Conservation (phyloP, 106 monocot species). For the Chionographis japonica region DNA sequence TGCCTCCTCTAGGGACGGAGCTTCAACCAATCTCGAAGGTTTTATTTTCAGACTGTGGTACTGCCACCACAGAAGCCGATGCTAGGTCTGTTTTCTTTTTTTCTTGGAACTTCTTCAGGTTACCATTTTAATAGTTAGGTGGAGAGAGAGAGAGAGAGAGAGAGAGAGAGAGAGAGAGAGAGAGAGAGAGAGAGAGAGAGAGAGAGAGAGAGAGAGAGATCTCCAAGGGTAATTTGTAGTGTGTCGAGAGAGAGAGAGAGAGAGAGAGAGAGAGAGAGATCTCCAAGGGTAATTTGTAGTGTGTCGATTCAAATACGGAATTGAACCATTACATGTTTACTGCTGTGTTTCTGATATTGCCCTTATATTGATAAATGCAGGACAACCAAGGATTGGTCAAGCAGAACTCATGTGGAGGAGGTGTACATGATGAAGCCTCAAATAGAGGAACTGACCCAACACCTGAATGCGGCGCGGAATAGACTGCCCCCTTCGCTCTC, state of each 20-base stretch:
- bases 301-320: too few relatives aligned
- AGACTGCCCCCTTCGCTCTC: slow-evolving; percentile 49
- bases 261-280: too few relatives aligned
- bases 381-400: slow-evolving; percentile 37
- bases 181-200: too few relatives aligned
- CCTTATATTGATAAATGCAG: slow-evolving; percentile 15
- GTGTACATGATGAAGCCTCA: slow-evolving; percentile 58
- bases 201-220: too few relatives aligned
- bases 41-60: slow-evolving; percentile 47
- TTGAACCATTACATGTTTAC: too few relatives aligned
- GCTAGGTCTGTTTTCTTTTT: slow-evolving; percentile 30
- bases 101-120: background rate
- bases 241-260: too few relatives aligned
- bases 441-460: slow-evolving; percentile 34
- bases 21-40: slow-evolving; percentile 61
- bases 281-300: too few relatives aligned
- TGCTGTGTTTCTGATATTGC: background rate
- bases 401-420: slow-evolving; percentile 41
- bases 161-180: too few relatives aligned
- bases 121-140: background rate
- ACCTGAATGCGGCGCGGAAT: slow-evolving; percentile 25
- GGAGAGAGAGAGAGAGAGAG: too few relatives aligned
- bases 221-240: too few relatives aligned
- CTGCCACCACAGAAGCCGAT: slow-evolving; percentile 21
- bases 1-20: slow-evolving; percentile 6